Percentiles rank a stretch among this genome's conserved stretches.
These are phyloP conservation scores for Elsinoe fawcettii DNA, from an alignment of 2,329 filamentous ascomycete species.

Conservation along the genomic window DNA sequence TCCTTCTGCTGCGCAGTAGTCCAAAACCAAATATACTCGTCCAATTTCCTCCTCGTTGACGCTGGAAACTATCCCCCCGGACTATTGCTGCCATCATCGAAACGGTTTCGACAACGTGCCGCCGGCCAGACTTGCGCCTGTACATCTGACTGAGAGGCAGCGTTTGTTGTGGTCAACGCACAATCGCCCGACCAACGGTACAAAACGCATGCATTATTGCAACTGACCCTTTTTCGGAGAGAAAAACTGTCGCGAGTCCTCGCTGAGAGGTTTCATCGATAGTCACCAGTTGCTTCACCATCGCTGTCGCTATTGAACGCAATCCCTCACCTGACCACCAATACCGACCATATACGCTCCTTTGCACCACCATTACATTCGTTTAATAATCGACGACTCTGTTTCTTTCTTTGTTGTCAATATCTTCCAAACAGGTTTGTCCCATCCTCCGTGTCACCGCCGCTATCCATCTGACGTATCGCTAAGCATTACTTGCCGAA, in stretches of 20 bases:
- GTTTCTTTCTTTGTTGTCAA: not conserved
- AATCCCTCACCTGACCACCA: not conserved
- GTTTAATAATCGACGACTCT: not conserved
- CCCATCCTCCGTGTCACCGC: not conserved
- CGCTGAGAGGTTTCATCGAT: slow-evolving; percentile 13
- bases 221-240: slow-evolving; percentile 9
- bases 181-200: slow-evolving; percentile 13
- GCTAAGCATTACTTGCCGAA: not conserved
- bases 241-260: slow-evolving; percentile 9
- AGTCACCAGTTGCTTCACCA: slow-evolving; percentile 11
- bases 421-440: not conserved
- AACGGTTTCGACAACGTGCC: slow-evolving; percentile 2
- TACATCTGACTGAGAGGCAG: not conserved
- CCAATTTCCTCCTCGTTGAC: slow-evolving; percentile 12
- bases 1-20: not conserved
- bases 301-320: slow-evolving; percentile 12
- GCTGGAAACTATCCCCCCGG: slow-evolving; percentile 9
- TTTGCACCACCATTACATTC: slow-evolving; percentile 2
- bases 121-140: slow-evolving; percentile 9
- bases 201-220: slow-evolving; percentile 14
- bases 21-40: not conserved
- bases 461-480: not conserved
- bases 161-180: slow-evolving; percentile 12
- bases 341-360: slow-evolving; percentile 7
- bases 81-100: slow-evolving; percentile 13